Base-by-base conservation (phyloP, 1,139 yeast genomes). In the Lodderomyces theae region DNA sequence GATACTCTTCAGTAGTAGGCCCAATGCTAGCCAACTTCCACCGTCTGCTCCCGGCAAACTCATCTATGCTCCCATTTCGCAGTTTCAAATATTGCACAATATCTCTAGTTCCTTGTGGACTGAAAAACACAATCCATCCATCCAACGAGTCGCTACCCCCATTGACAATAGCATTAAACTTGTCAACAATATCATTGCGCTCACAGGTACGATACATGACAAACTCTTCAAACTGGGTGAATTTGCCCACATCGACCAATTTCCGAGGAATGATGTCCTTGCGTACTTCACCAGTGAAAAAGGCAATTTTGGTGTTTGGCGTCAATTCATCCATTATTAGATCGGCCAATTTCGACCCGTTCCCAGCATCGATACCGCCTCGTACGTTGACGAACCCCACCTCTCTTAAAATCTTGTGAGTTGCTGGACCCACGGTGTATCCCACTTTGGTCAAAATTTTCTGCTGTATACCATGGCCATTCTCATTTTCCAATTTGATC, bases 361-460 rank as follows among this genome's bases (percentile, higher is more conserved):
- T 89, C 0, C 97, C 97, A 1, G 96, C 88, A 8, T 77, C 63
- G 1, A 57, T 59, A 0, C 90, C 95, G 3, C 97, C 97, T 44
- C 79, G 63, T 0, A 92, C 75, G 47, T 80, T 74, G 1, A 46
- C 54, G 55, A 89, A 90, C 1, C 96, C 96, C 23, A 80, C 63
- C 5, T 69, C 65, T 3, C 57, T 49, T 13, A 90, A 61, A n/a
- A 84, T 79, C 16, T 68, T 66, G 18, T 73, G 75, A 0, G 97
- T 90, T 0, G 96, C 92, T 1, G 96, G 96, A 0, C 97, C 97
- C 5, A 92, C 97, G 0, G 97, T 88, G 54, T 82, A 92, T 0
- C 83, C 83, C 0, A 82, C 74, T 51, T 79, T 80, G 1, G 51
- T 41, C 10, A 75, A 61, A 2, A 79, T 64, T 4, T 31, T 39